Conservation (phyloP, 345 rosid species). For the Noccaea caerulescens region DNA sequence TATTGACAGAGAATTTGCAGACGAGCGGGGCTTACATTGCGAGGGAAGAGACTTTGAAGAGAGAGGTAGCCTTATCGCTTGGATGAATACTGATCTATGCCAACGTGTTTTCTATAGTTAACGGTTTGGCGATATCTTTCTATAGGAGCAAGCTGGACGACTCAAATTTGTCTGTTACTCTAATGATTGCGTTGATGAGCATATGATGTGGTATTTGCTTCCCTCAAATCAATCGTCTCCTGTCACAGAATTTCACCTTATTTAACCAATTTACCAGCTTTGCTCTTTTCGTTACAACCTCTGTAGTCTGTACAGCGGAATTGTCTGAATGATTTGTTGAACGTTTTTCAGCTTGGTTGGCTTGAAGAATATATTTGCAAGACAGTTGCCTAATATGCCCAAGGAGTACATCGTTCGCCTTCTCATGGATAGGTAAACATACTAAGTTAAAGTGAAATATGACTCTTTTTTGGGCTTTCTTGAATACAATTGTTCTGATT, state of each 20-base stretch:
- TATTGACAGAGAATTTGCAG: slow-evolving; percentile 90
- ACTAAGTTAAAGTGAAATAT: slow-evolving; percentile 6
- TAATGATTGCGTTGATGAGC: slow-evolving; percentile 85
- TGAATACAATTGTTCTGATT: slow-evolving; percentile 3
- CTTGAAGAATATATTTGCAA: slow-evolving; percentile 95
- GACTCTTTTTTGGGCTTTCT: neutral
- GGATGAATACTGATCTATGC: neutral
- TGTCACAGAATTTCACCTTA: slow-evolving; percentile 1
- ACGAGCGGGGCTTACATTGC: slow-evolving; percentile 97
- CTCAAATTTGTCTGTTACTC: slow-evolving; percentile 82
- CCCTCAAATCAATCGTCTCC: slow-evolving; percentile 33
- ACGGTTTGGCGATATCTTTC: slow-evolving; percentile 8
- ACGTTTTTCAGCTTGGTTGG: slow-evolving; percentile 78
- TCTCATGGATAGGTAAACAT: slow-evolving; percentile 90
- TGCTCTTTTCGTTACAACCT: neutral
- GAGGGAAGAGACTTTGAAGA: slow-evolving; percentile 87
- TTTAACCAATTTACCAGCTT: neutral
- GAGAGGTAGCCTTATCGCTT: slow-evolving; percentile 60
- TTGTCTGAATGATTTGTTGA: slow-evolving; percentile 21
- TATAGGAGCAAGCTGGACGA: slow-evolving; percentile 88
- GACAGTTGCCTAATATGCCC: slow-evolving; percentile 99
- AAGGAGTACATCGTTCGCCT: slow-evolving; percentile 99
- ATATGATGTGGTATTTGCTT: slow-evolving; percentile 89
- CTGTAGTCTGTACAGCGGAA: neutral
- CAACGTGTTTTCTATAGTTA: neutral